Evolutionary conservation across 2,329 filamentous ascomycete genomes (phyloP), one percentile per base, ranked within the genome.

Genomic region (Blastomyces silverae): DNA sequence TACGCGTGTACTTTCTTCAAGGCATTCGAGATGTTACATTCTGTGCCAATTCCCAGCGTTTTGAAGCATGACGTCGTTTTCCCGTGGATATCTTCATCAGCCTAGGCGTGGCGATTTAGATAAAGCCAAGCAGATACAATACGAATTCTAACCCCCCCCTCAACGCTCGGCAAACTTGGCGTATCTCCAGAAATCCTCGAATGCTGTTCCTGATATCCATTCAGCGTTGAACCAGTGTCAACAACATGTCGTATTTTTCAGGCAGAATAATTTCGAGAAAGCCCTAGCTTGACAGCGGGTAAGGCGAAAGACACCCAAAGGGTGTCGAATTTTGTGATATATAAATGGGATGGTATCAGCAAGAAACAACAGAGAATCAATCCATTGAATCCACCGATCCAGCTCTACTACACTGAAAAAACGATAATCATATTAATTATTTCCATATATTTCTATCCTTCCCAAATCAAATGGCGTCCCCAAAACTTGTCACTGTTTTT

Each of bases 401-500:
- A 56, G 53, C 20, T 22, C 53, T 22, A n/a, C 7, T 2, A 39
- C 50, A 28, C 10, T 25, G 44, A 46, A 34, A 37, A 13, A 13
- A 11, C 52, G 7, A 57, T 20, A 39, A 39, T 22, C 55, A 22
- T 22, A 22, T 37, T 37, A 57, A 34, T 22, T 22, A 7, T 28
- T 28, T 31, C 17, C 34, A 31, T 25, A 44, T 44, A 17, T 48
- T 60, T 17, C 10, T 13, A 15, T 17, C 3, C 25, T 46, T 60
- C 17, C 22, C 22, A 20, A n/a, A 17, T 50, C 20, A 46, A 34
- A 62, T 62, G 60, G 44, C 46, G 42, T 34, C 44, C 48, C 60
- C 28, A 25, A 62, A 62, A 42, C 60, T 62, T 53, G 60, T 62
- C 46, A 62, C 60, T 25, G 46, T 62, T 25, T 62, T 62, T 42